Conservation (phyloP, 495 filamentous ascomycete species). For the Aspergillus cristatus region DNA sequence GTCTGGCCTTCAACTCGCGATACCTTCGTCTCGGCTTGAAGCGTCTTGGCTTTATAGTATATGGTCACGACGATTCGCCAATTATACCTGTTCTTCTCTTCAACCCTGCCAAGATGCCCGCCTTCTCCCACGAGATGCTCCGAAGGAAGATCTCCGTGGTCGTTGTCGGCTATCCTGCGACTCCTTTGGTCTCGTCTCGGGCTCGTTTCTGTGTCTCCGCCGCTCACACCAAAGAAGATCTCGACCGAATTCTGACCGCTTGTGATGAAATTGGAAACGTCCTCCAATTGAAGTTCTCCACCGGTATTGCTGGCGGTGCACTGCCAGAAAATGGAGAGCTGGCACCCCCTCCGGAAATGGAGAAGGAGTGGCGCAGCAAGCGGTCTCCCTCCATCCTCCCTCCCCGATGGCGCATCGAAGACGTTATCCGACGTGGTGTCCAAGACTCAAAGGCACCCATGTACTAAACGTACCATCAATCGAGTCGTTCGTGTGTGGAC, state of each 20-base stretch:
- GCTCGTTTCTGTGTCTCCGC: constrained; percentile 94
- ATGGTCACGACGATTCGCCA: constrained; percentile 93
- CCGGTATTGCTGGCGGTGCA: constrained; percentile 81
- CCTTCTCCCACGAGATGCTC: constrained; percentile 97
- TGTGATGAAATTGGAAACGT: constrained; percentile 91
- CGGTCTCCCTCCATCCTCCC: constrained; percentile 44
- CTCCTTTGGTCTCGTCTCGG: constrained; percentile 88
- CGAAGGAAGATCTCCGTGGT: constrained; percentile 97
- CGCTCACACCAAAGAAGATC: constrained; percentile 94
- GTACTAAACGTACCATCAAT: constrained; percentile 17
- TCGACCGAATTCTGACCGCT: constrained; percentile 81
- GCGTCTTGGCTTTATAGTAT: constrained; percentile 92
- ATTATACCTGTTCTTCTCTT: constrained; percentile 92
- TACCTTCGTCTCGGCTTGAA: constrained; percentile 96
- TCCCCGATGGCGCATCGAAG: constrained; percentile 73
- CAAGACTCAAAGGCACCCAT: constrained; percentile 68
- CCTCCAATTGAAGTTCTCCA: constrained; percentile 91
- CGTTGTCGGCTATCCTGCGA: constrained; percentile 94
- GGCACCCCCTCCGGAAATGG: constrained; percentile 60
- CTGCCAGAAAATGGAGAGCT: constrained; percentile 61
- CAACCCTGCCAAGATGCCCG: constrained; percentile 94
- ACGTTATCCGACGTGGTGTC: constrained; percentile 69
- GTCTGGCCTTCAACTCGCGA: constrained; percentile 95
- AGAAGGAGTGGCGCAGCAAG: constrained; percentile 47
- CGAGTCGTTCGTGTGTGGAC: no score